Evolutionary conservation across 2,329 filamentous ascomycete species (phyloP), one percentile per base, ranked within the genome.

Genomic region (Fusarium sp.): DNA sequence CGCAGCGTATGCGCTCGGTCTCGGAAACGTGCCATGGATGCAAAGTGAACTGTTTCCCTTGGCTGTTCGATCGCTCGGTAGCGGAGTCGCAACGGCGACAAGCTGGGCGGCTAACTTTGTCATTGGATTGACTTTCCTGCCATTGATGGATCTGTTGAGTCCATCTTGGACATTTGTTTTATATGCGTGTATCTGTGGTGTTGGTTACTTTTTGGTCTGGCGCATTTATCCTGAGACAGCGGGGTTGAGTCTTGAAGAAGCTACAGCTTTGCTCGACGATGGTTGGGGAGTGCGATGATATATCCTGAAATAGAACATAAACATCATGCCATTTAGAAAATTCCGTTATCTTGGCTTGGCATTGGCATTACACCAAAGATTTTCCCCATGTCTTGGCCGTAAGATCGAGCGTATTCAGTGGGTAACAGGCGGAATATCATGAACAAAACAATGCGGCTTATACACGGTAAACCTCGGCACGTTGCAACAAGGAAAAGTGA

Each of bases 1-100:
- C 4, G 92, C 93, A 12, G 87, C 91, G 2, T 98, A 97, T 78
- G 95, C 95, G 2, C 85, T 95, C 3, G 95, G 95, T 5, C 86
- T 98, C 4, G 95, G 95, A 12, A 97, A 94, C 75, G 94, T 98
- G 5, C 95, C 95, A 1, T 98, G 95, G 95, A 95, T 97, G 86
- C 95, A 97, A 82, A 93, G 91, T 74, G 95, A 98, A 82, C 87
- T 97, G 35, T 98, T 98, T 78, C 92, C 94, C 2, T 85, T 95
- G 50, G 86, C 87, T 33, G 92, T 94, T 48, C 89, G 93, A 52
- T 90, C 91, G 7, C 81, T 93, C 3, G 93, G 93, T 32, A 93
- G 91, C 63, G 90, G 90, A 1, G 80, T 93, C 8, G 88, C 92
- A 3, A 95, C 95, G 11, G 91, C 91, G 8, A 97, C 93, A 10